Conservation (phyloP, 176 grass and related monocot genomes). For the Saccharum officinarum region DNA sequence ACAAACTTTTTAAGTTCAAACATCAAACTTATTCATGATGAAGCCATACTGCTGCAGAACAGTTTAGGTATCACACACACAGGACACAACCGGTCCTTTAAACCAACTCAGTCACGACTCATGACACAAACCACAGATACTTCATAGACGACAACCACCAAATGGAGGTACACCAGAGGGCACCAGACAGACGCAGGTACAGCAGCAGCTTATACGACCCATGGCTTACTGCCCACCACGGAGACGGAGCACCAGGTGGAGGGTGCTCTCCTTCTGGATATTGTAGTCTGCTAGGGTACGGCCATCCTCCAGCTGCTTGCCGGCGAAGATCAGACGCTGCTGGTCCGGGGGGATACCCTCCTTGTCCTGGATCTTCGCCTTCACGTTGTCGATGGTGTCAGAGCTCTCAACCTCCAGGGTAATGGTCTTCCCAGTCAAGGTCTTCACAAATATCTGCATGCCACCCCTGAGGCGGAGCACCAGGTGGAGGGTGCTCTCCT, state of each 20-base stretch:
- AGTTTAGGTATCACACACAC: background rate
- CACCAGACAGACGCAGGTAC: background rate
- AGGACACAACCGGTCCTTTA: background rate
- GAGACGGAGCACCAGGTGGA: constrained; percentile 65
- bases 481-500: constrained; percentile 62
- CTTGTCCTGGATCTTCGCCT: constrained; percentile 79
- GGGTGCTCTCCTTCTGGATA: constrained; percentile 76
- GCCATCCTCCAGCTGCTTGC: constrained; percentile 75
- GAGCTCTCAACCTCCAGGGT: constrained; percentile 59
- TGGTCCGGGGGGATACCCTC: constrained; percentile 68
- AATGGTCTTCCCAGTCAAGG: constrained; percentile 73
- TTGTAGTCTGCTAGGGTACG: constrained; percentile 62
- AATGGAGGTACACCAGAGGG: background rate
- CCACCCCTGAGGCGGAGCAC: constrained; percentile 64
- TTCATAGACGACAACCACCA: background rate
- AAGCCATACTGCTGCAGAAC: background rate
- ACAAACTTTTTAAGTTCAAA: background rate
- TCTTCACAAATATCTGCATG: constrained; percentile 85
- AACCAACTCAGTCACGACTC: background rate
- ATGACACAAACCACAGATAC: background rate
- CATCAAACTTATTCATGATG: constrained; percentile 18
- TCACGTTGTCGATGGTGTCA: constrained; percentile 57
- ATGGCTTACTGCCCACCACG: constrained; percentile 51
- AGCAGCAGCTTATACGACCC: background rate
- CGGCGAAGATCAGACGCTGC: constrained; percentile 56